phyloP scores from a whole-genome alignment of 345 rosid species.

The Populus euphratica region DNA sequence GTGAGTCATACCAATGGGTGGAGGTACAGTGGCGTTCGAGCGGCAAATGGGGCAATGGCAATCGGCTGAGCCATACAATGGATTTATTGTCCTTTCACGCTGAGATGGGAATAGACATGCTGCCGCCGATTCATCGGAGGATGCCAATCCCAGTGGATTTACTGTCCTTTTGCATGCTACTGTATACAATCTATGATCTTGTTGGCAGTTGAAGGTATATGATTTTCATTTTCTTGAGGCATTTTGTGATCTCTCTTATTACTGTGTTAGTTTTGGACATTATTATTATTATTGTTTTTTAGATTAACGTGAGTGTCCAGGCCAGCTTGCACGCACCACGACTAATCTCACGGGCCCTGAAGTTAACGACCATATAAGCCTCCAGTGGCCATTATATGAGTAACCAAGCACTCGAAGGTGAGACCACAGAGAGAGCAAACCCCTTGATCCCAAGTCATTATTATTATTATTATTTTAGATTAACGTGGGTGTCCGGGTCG shows the following conservation, averaged over 20 bases:
- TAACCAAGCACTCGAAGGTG: too few species aligned
- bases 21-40: constrained; percentile 23
- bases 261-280: neutral
- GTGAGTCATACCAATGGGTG: constrained; percentile 26
- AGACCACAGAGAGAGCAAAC: too few species aligned
- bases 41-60: constrained; percentile 20
- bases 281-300: neutral
- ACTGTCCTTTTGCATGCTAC: constrained; percentile 19
- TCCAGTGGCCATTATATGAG: too few species aligned
- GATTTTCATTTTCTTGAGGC: neutral
- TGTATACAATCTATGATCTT: constrained; percentile 10
- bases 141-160: constrained; percentile 16
- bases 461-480: too few species aligned
- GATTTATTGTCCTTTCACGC: constrained; percentile 2
- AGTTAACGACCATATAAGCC: too few species aligned
- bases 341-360: too few species aligned
- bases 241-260: neutral
- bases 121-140: constrained; percentile 22
- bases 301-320: too few species aligned
- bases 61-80: constrained; percentile 24
- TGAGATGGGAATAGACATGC: constrained; percentile 9
- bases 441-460: too few species aligned
- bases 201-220: constrained; percentile 9
- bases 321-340: too few species aligned
- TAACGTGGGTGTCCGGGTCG: too few species aligned